Conservation (phyloP, 148 eudicot genomes). For the Rhododendron ferrugineum region DNA sequence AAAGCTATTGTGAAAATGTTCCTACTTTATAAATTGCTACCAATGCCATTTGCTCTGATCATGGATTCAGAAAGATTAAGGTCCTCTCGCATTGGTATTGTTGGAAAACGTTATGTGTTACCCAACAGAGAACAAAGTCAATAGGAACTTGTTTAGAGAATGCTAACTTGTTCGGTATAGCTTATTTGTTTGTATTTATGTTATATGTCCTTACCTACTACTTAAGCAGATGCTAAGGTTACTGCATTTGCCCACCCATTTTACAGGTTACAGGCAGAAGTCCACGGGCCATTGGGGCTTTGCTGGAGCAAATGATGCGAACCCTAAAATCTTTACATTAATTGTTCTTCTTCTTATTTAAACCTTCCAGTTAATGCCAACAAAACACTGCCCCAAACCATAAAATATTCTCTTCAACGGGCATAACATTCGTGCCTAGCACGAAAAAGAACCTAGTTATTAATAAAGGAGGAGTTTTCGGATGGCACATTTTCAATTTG, state of each 20-base stretch:
- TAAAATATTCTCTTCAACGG: too few species aligned
- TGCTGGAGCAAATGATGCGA: conserved; percentile 77
- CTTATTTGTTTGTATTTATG: neutral
- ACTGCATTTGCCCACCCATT: neutral
- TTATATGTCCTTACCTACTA: neutral
- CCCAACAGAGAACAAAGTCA: neutral
- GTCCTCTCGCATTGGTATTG: neutral
- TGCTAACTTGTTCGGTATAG: neutral
- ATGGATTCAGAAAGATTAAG: neutral
- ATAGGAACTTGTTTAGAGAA: neutral
- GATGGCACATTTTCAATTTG: too few species aligned
- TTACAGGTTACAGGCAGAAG: neutral
- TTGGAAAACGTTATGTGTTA: neutral
- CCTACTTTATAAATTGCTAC: neutral
- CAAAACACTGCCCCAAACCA: too few species aligned
- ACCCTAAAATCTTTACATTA: conserved; percentile 48
- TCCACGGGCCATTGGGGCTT: conserved; percentile 84
- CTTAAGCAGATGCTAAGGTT: conserved; percentile 5
- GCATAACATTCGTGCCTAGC: too few species aligned
- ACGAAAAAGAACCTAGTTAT: too few species aligned
- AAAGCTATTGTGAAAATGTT: neutral
- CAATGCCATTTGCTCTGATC: neutral
- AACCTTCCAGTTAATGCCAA: too few species aligned
- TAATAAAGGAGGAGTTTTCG: too few species aligned
- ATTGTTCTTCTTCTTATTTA: too few species aligned